Conservation (phyloP, 2,329 filamentous ascomycete species). For the Dendryphion nanum region DNA sequence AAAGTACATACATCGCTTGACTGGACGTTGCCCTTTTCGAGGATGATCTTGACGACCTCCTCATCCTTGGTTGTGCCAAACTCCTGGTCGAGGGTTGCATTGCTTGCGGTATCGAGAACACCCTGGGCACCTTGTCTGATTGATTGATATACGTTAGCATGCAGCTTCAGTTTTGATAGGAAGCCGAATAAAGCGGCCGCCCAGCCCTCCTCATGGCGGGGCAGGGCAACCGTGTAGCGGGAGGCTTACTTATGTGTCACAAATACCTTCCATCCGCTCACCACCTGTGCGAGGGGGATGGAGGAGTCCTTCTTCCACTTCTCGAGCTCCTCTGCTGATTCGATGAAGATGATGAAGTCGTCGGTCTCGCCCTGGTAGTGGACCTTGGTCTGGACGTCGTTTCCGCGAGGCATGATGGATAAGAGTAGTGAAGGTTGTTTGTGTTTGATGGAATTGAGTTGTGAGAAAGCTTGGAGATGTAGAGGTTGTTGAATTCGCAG, state of each 20-base stretch:
- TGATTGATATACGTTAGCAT: too few relatives aligned
- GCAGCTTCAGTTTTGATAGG: too few relatives aligned
- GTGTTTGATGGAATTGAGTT: slow-evolving; percentile 5
- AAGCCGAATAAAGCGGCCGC: not conserved
- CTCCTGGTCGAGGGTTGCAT: slow-evolving; percentile 74
- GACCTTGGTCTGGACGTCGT: slow-evolving; percentile 69
- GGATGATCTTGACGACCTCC: slow-evolving; percentile 76
- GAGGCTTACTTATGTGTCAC: slow-evolving; percentile 77
- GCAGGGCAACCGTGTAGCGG: not conserved
- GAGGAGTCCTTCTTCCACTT: slow-evolving; percentile 82
- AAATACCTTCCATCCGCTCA: slow-evolving; percentile 87
- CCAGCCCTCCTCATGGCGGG: not conserved
- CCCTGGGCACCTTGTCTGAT: slow-evolving; percentile 85
- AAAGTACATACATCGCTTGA: slow-evolving; percentile 21
- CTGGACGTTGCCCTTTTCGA: slow-evolving; percentile 65
- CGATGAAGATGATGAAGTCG: slow-evolving; percentile 68
- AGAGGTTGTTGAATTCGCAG: not conserved
- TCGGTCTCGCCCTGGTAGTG: slow-evolving; percentile 77
- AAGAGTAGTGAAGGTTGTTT: slow-evolving; percentile 2
- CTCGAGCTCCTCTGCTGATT: slow-evolving; percentile 62
- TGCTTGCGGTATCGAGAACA: slow-evolving; percentile 71
- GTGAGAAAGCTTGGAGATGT: slow-evolving; percentile 5
- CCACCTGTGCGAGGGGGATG: slow-evolving; percentile 77
- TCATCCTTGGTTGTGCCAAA: slow-evolving; percentile 82
- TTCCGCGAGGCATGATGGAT: slow-evolving; percentile 38